These are phyloP conservation scores for Cubamyces lactineus DNA, from an alignment of 768 basidiomycete species.

Conservation along the genomic window DNA sequence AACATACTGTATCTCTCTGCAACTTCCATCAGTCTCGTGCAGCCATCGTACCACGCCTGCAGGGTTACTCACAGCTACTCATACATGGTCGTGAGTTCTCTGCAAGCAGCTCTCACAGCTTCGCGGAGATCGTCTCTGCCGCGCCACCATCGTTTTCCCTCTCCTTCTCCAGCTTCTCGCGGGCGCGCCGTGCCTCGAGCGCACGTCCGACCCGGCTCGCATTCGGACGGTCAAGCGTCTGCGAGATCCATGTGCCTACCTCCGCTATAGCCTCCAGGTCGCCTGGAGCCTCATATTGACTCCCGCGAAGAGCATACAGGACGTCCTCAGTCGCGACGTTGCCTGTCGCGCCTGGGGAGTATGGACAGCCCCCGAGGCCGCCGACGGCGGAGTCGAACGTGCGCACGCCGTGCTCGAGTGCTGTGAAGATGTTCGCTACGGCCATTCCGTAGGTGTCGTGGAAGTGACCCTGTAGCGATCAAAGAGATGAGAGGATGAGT, in stretches of 20 bases:
- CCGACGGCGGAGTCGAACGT: conserved; percentile 86
- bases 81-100: no score
- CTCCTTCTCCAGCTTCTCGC: conserved; percentile 36
- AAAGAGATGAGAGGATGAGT: neutral
- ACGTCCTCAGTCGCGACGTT: conserved; percentile 95
- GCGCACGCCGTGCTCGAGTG: conserved; percentile 72
- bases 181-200: conserved; percentile 52
- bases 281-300: conserved; percentile 58
- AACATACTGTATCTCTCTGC: no score
- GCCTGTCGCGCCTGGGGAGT: conserved; percentile 94
- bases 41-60: no score
- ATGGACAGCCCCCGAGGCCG: conserved; percentile 94
- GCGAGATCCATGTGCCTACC: conserved; percentile 84
- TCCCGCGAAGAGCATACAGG: conserved; percentile 76
- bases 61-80: no score
- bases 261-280: conserved; percentile 72
- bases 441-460: conserved; percentile 91
- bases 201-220: conserved; percentile 81
- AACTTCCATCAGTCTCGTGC: no score
- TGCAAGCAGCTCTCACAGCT: conserved; percentile 13
- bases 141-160: conserved; percentile 28
- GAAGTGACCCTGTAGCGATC: conserved; percentile 51
- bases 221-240: conserved; percentile 64
- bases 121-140: conserved; percentile 22
- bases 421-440: conserved; percentile 73